Conservation (phyloP, 2,329 filamentous ascomycete species). For the Onygenales sp. region DNA sequence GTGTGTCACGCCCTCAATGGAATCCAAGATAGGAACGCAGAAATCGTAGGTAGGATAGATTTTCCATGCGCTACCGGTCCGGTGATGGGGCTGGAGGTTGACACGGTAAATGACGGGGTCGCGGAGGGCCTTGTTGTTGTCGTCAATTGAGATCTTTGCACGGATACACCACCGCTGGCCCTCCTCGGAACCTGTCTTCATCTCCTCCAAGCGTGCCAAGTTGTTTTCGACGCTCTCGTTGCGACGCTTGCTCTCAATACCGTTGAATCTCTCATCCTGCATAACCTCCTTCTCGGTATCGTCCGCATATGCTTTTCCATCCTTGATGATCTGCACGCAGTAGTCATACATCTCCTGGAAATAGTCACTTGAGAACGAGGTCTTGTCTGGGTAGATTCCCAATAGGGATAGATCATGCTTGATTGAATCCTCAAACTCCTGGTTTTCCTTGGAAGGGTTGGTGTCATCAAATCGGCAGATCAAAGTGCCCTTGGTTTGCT, state of each 20-base stretch:
- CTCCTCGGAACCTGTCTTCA: slow-evolving; percentile 75
- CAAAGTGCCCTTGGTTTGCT: slow-evolving; percentile 83
- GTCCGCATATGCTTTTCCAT: slow-evolving; percentile 85
- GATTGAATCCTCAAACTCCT: slow-evolving; percentile 91
- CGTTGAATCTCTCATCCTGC: slow-evolving; percentile 73
- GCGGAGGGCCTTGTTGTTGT: slow-evolving; percentile 89
- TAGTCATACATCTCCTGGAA: slow-evolving; percentile 86
- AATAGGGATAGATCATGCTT: slow-evolving; percentile 84
- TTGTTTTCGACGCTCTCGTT: slow-evolving; percentile 74
- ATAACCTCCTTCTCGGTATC: slow-evolving; percentile 87
- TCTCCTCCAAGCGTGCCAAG: slow-evolving; percentile 78
- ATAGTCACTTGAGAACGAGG: slow-evolving; percentile 90
- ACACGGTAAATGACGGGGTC: slow-evolving; percentile 97
- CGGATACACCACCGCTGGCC: slow-evolving; percentile 84
- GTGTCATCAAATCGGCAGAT: slow-evolving; percentile 94
- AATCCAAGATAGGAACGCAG: slow-evolving; percentile 54
- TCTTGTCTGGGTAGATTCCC: slow-evolving; percentile 78
- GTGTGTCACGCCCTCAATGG: slow-evolving; percentile 55
- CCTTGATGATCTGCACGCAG: slow-evolving; percentile 72
- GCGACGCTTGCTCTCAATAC: slow-evolving; percentile 70
- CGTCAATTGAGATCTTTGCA: slow-evolving; percentile 84
- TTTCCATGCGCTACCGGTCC: slow-evolving; percentile 56
- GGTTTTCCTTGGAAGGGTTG: slow-evolving; percentile 94
- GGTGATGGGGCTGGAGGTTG: slow-evolving; percentile 58
- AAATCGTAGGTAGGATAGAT: slow-evolving; percentile 61